Conservation (phyloP, 163 green algal species). For the Coccomyxa subellipsoidea region DNA sequence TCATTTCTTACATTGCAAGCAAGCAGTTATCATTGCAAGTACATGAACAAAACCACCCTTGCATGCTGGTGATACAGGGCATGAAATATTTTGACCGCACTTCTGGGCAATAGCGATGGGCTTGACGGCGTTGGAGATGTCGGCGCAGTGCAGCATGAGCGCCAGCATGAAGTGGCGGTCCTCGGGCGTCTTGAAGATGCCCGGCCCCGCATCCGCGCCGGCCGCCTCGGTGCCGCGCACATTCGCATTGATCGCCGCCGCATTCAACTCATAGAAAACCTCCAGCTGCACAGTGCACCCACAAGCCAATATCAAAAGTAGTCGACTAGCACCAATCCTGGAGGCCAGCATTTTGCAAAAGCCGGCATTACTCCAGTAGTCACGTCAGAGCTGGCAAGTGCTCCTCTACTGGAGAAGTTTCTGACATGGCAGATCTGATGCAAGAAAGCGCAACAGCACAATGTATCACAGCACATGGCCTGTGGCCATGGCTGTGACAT, state of each 20-base stretch:
- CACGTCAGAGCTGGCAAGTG: no score
- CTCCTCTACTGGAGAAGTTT: no score
- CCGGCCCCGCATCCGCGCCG: not conserved
- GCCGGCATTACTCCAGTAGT: no score
- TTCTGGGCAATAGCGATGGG: constrained; percentile 41
- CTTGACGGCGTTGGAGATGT: constrained; percentile 65
- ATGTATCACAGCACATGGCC: not conserved
- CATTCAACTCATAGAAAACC: constrained; percentile 49
- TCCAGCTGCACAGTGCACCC: constrained; percentile 21
- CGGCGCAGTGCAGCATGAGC: constrained; percentile 60
- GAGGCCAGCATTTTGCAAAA: no score
- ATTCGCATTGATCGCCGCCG: constrained; percentile 17
- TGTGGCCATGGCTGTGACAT: not conserved
- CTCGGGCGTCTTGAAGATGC: constrained; percentile 18
- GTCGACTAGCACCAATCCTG: no score
- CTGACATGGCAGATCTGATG: no score
- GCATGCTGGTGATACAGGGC: not conserved
- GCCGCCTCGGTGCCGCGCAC: not conserved
- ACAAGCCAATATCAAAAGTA: no score
- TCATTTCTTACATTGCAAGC: no score
- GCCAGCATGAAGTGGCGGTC: constrained; percentile 52
- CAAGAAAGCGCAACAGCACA: no score
- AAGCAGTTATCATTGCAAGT: no score
- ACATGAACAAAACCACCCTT: no score
- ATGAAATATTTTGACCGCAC: constrained; percentile 22